These are phyloP conservation scores for Euphorbia peplus DNA, from an alignment of 345 rosid genomes.

Conservation along the genomic window DNA sequence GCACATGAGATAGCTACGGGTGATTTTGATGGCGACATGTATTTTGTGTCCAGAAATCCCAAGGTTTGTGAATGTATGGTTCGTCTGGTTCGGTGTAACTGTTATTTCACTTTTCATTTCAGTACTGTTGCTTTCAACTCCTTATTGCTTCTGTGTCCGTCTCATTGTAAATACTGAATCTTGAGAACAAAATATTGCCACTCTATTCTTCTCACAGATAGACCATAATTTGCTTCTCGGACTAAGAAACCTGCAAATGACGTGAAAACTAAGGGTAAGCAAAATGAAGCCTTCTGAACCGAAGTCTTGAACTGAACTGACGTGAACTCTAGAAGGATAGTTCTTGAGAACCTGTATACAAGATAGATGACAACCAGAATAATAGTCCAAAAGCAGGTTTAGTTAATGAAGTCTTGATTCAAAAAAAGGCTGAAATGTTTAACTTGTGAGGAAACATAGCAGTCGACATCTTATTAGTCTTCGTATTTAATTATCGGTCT, in stretches of 20 bases:
- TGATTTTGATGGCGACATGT: conserved; percentile 79
- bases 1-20: conserved; percentile 82
- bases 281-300: too few species aligned
- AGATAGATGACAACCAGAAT: neutral
- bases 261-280: too few species aligned
- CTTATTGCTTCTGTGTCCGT: neutral
- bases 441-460: neutral
- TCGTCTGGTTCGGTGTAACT: neutral
- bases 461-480: neutral
- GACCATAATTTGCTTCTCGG: neutral
- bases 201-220: neutral
- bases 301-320: neutral
- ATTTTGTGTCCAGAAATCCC: conserved; percentile 64
- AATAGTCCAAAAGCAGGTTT: neutral
- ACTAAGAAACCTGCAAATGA: neutral
- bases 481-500: neutral
- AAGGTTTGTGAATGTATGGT: conserved; percentile 40
- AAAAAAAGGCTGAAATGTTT: neutral
- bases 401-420: too few species aligned
- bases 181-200: neutral
- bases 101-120: neutral
- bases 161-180: neutral
- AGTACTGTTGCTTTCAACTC: neutral
- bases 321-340: neutral
- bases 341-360: neutral